Evolutionary conservation across 495 filamentous ascomycete genomes (phyloP).

Genomic region (Corynascus novoguineensis): DNA sequence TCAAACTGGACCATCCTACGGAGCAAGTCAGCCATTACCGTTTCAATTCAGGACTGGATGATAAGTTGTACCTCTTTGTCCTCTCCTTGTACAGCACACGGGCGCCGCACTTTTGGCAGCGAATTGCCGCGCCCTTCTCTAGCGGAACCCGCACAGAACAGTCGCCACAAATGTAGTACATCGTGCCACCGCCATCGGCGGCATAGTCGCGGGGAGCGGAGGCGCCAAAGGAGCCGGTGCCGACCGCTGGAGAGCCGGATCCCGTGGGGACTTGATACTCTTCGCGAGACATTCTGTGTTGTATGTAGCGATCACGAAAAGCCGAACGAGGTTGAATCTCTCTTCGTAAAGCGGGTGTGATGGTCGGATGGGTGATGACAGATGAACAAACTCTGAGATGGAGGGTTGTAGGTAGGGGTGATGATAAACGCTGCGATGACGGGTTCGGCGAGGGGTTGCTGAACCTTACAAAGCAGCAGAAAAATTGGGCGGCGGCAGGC

Average conservation of each 20-base stretch:
- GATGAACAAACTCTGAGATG: too few species aligned
- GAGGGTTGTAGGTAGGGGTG: background rate
- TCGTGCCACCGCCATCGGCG: slow-evolving; percentile 37
- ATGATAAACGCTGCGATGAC: slow-evolving; percentile 1
- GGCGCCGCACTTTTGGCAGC: slow-evolving; percentile 94
- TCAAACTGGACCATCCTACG: slow-evolving; percentile 94
- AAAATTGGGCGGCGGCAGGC: slow-evolving; percentile 30
- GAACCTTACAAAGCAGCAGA: slow-evolving; percentile 12
- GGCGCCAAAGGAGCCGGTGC: slow-evolving; percentile 21
- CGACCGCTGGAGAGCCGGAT: slow-evolving; percentile 27
- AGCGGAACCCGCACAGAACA: slow-evolving; percentile 78
- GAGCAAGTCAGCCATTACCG: slow-evolving; percentile 15
- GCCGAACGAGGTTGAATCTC: background rate
- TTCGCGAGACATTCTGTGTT: slow-evolving; percentile 53
- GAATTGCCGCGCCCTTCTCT: slow-evolving; percentile 78
- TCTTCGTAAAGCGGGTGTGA: background rate
- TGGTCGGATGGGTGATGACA: background rate
- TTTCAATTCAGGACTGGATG: too few species aligned
- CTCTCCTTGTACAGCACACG: slow-evolving; percentile 96
- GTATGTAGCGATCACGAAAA: background rate
- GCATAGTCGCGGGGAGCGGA: slow-evolving; percentile 27
- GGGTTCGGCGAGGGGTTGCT: slow-evolving; percentile 4
- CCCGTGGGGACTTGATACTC: slow-evolving; percentile 53
- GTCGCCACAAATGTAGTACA: slow-evolving; percentile 89
- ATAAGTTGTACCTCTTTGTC: slow-evolving; percentile 74